Base-by-base conservation (phyloP, 2,329 filamentous ascomycete species). In the Ambrosiella xylebori region DNA sequence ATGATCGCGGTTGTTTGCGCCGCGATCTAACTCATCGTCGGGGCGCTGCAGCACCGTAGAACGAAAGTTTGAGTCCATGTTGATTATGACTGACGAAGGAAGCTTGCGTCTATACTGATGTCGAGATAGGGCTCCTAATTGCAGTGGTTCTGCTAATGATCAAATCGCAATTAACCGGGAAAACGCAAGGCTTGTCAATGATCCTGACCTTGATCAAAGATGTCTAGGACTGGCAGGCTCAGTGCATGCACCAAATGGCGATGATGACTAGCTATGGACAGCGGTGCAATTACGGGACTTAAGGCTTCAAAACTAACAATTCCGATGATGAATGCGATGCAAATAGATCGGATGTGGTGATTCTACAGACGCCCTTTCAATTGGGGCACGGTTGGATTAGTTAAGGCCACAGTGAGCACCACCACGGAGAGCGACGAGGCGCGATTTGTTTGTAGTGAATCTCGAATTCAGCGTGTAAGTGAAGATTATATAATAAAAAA, bases 31-130 rank as follows among this genome's bases (percentile, higher is more conserved):
- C 59, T 71, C 71, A 59, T 71, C 68, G 65, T 68, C 69, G 66
- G 68, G 72, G 62, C 69, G 72, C 64, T 74, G 74, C 67, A 77
- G 68, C 65, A 76, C 73, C 54, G 73, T 76, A 61, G 75, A 75
- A 63, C 69, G 73, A 63, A 76, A 77, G 64, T 71, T 71, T 63
- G 69, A 70, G 59, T 76, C 73, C 73, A 76, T 76, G 61, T 58
- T 65, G 65, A 38, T 36, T 12, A 15, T n/a, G 19, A n/a, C 4
- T 2, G 13, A 13, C 8, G 8, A 17, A 15, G 1, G n/a, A 15
- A 17, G n/a, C 3, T 13, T n/a, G 7, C 3, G n/a, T 13, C 19
- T 47, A 13, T 13, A 17, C 19, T 8, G n/a, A 8, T 8, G 44
- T 47, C 11, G n/a, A 8, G 11, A 15, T 13, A 27, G 27, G 3